Base-by-base conservation (phyloP, 805 yeast species). In the Debaryomyces hansenii region DNA sequence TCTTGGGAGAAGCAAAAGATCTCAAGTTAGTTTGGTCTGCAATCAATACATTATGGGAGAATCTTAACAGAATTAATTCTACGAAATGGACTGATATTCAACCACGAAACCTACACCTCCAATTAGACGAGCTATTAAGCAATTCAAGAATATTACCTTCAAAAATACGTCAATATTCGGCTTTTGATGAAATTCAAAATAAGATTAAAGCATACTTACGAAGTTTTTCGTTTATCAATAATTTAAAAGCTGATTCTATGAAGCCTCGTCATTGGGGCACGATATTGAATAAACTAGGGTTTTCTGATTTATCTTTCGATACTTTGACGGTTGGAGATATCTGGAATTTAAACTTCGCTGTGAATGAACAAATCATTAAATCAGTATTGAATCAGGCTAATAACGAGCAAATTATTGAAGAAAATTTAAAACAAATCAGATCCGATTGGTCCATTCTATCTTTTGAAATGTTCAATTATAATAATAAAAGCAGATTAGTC, bases 371-470 rank as follows among this genome's bases (percentile, higher is more conserved):
- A 1, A 48, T 58, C 0, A 66, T 91, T 5, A 75, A 74, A 34
- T 63, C 75, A 0, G 62, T 85, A 0, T 54, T 88, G 2, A 71
- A 72, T 1, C 79, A 77, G 47, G 97, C 97, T 0, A 80, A 79
- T 48, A 85, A 88, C 2, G 97, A 92, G 58, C 72, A 77, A 47
- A 70, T 79, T 0, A 67, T 92, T 2, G 87, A 85, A 43, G 79
- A 75, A 9, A 77, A 83, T 4, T 58, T 92, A 6, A 54, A 53
- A 1, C 56, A 64, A 2, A 79, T 90, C 11, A 72, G 73, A 42
- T 63, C 60, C 0, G 74, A 67, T 3, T 91, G 97, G 97, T 51
- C 66, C 0, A 52, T 53, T 0, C 65, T 73, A 5, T 58, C 73
- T 0, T 79, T 88, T 46, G 84, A 80, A 9, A 65, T 77, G 7